Base-by-base conservation (phyloP, 495 filamentous ascomycete genomes). In the Talaromyces thailandensis region DNA sequence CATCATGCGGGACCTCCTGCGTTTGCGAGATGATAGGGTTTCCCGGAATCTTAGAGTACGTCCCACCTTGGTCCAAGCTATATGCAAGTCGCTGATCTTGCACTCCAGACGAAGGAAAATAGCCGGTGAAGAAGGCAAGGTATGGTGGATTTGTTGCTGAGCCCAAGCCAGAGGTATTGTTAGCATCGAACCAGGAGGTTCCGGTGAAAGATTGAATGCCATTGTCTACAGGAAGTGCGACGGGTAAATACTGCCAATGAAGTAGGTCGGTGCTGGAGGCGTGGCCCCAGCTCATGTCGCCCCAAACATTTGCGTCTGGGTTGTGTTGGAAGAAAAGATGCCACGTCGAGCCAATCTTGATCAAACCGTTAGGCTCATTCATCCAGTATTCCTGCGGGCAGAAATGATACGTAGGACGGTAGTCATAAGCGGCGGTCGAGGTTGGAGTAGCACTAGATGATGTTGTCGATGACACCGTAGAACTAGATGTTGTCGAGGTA, bases 301-400 rank as follows among this genome's bases (percentile, higher is more conserved):
- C 80, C 16, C 80, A 79, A 4, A 80, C 75, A 45, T 66, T 64
- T 28, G 4, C 21, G 14, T 6, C 14, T 56, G 52, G 52, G 24
- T 56, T 28, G 28, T 24, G 9, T 16, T 56, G 52, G 25, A 24
- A 56, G 14, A 28, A 56, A 14, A 56, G 28, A 28, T 56, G 52
- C 23, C 24, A 56, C 12, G 52, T 56, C 14, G 23, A 56, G 63
- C 71, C 71, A 81, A 64, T 84, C 80, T 67, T 82, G 83, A 69
- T 83, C 67, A 83, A 74, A 60, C 82, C 81, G 69, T 85, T 84
- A 21, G 82, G 81, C 63, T 83, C 82, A 62, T 83, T 83, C 80
- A 84, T 82, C 62, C 82, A 84, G 52, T 71, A 64, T 32, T 62
- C 62, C 6, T 80, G 78, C 6, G 81, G 81, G 37, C 77, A 80